Percentiles rank a stretch among this genome's conserved stretches.
phyloP scores from a whole-genome alignment of 2,329 filamentous ascomycete genomes.

The Diaporthe australafricana region DNA sequence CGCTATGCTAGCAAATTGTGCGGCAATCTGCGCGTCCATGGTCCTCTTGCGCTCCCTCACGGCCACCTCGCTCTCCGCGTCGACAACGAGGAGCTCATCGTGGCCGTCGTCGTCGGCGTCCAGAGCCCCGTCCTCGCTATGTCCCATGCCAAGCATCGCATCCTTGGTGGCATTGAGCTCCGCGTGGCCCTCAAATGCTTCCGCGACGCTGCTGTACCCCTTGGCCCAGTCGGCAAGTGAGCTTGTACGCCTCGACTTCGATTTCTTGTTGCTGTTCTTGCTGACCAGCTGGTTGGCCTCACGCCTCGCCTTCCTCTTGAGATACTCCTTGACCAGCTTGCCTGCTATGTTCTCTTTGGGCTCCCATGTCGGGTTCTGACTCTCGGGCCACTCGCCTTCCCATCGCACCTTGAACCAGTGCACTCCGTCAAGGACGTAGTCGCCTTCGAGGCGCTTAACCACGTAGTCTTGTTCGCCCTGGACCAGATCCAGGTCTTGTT shows the following conservation, averaged over 20 bases:
- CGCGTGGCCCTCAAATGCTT: slow-evolving; percentile 31
- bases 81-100: slow-evolving; percentile 32
- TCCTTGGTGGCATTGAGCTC: slow-evolving; percentile 12
- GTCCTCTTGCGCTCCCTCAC: slow-evolving; percentile 5
- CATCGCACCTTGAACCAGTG: slow-evolving; percentile 66
- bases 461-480: slow-evolving; percentile 51
- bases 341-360: slow-evolving; percentile 62
- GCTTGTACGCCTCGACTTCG: slow-evolving; percentile 7
- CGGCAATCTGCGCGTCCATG: slow-evolving; percentile 15
- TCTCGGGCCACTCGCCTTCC: slow-evolving; percentile 67
- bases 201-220: slow-evolving; percentile 25
- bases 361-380: slow-evolving; percentile 70
- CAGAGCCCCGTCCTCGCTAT: neutral
- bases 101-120: neutral
- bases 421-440: slow-evolving; percentile 52
- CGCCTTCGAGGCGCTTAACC: slow-evolving; percentile 58
- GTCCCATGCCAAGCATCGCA: neutral
- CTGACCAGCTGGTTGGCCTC: neutral
- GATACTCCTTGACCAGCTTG: slow-evolving; percentile 55
- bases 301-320: slow-evolving; percentile 45
- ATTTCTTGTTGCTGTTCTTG: neutral
- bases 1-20: slow-evolving; percentile 21
- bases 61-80: slow-evolving; percentile 11
- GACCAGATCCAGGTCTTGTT: slow-evolving; percentile 43
- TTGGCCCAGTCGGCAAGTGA: slow-evolving; percentile 24